Percentiles rank a stretch among this genome's conserved stretches.
Conservation (phyloP, 2,329 filamentous ascomycete genomes). For the Clathrospora elynae region DNA sequence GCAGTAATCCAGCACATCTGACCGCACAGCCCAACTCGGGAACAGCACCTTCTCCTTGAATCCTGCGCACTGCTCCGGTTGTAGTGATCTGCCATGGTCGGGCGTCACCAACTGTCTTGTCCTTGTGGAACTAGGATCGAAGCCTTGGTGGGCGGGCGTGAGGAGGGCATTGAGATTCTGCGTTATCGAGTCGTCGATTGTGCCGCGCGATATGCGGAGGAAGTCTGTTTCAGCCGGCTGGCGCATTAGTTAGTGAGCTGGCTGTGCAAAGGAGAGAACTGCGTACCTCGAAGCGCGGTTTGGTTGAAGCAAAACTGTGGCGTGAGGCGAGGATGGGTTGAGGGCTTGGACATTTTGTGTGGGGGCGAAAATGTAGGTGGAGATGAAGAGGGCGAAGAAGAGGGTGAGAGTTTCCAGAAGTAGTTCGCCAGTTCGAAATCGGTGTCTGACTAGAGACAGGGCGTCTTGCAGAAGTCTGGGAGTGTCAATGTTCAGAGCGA, state of each 20-base stretch:
- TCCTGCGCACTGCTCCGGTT: conserved; percentile 64
- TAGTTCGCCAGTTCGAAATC: conserved; percentile 35
- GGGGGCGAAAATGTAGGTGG: conserved; percentile 12
- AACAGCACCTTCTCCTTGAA: conserved; percentile 84
- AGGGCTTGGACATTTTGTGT: conserved; percentile 50
- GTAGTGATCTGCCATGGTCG: conserved; percentile 58
- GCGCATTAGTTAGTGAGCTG: conserved; percentile 44
- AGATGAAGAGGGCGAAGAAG: conserved; percentile 12
- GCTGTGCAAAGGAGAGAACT: conserved; percentile 4
- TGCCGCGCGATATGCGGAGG: conserved; percentile 78
- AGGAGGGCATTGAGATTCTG: conserved; percentile 91
- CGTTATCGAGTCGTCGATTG: conserved; percentile 90
- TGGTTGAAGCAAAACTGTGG: conserved; percentile 60
- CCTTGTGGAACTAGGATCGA: conserved; percentile 79
- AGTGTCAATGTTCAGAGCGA: conserved; percentile 8
- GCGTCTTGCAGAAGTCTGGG: conserved; percentile 1
- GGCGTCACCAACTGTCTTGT: conserved; percentile 61
- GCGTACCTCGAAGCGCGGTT: conserved; percentile 55
- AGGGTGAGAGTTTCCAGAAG: conserved; percentile 37
- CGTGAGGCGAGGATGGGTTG: conserved; percentile 49
- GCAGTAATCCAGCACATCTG: conserved; percentile 87
- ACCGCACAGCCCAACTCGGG: conserved; percentile 82
- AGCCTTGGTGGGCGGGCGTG: conserved; percentile 72
- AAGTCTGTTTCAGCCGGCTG: conserved; percentile 68
- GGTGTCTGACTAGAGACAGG: not conserved